Percentiles rank a stretch among this genome's conserved stretches.
These are phyloP conservation scores for Cyberlindnera misumaiensis DNA, from an alignment of 805 yeast genomes.

Conservation along the genomic window DNA sequence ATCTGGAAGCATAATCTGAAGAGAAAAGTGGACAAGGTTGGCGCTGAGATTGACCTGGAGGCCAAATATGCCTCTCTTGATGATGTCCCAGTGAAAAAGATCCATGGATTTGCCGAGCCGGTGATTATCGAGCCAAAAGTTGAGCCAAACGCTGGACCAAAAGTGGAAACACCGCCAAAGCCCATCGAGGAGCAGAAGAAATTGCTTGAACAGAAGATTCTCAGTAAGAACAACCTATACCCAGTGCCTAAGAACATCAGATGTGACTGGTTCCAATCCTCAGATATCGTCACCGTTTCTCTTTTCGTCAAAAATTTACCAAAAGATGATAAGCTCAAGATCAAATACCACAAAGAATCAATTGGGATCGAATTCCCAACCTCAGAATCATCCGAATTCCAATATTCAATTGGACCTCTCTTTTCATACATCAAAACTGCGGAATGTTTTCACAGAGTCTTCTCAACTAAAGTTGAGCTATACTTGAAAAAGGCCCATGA, in stretches of 20 bases:
- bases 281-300: slow-evolving; percentile 50
- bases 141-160: neutral
- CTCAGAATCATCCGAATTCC: slow-evolving; percentile 46
- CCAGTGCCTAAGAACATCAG: slow-evolving; percentile 30
- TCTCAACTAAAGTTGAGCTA: slow-evolving; percentile 71
- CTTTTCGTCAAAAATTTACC: slow-evolving; percentile 66
- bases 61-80: slow-evolving; percentile 4
- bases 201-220: slow-evolving; percentile 18
- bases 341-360: slow-evolving; percentile 32
- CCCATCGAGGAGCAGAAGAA: slow-evolving; percentile 13
- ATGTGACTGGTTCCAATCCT: slow-evolving; percentile 72
- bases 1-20: slow-evolving; percentile 18
- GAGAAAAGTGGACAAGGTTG: slow-evolving; percentile 14
- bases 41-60: slow-evolving; percentile 4
- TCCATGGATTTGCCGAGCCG: slow-evolving; percentile 1
- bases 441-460: slow-evolving; percentile 42
- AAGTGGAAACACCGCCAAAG: neutral
- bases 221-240: slow-evolving; percentile 17
- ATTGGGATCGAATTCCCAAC: slow-evolving; percentile 42
- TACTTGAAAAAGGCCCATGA: slow-evolving; percentile 39
- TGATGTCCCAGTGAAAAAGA: slow-evolving; percentile 4
- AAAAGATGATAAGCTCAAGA: slow-evolving; percentile 34
- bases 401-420: slow-evolving; percentile 48
- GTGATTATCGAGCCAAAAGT: neutral
- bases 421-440: slow-evolving; percentile 42